Evolutionary conservation across 257 asterid genomes (phyloP), one percentile per base, ranked within the genome.

Genomic region (Solanum chiquidenum): DNA sequence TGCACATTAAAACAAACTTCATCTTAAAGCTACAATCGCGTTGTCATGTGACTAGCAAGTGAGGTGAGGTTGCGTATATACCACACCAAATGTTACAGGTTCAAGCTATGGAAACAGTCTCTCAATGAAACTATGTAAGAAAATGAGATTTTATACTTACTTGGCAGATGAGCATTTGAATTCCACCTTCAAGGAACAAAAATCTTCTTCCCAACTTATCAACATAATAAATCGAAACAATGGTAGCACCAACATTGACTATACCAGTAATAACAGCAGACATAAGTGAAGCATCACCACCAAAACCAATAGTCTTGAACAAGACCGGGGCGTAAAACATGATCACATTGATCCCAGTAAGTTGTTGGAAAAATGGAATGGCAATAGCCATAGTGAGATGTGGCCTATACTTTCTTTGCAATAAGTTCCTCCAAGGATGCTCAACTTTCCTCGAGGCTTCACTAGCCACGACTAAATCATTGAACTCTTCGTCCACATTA

Each of bases 321-420:
- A 96, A 71, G 2, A 96, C 97, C 0, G 99, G 98, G 0, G 99
- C 99, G n/a, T 96, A 96, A 66, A 96, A 95, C 92, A 92, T 94
- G 91, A 95, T 94, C 83, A 94, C 98, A 46, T 95, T 95, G n/a
- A 94, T 95, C 11, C 98, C 98, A 2, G 99, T 95, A 10, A 96
- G 91, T 86, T 96, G 98, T 87, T 96, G 98, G 87, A 96, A 93
- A 86, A 93, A 90, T 0, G 98, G 99, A 33, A 95, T 93, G 1
- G 80, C 75, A 1, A 96, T 86, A 1, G 99, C 98, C 98, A 95
- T 95, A 1, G 96, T 92, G 16, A 96, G 92, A 13, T 96, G 99
- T 4, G 99, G 98, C 86, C 98, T 86, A 58, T 94, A 93, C 89
- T 94, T 95, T 87, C 89, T 93, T 83, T 86, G 89, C 20, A 94